These are phyloP conservation scores for Ceratobasidium sp. DNA, from an alignment of 1,284 basidiomycete species.

Conservation along the genomic window DNA sequence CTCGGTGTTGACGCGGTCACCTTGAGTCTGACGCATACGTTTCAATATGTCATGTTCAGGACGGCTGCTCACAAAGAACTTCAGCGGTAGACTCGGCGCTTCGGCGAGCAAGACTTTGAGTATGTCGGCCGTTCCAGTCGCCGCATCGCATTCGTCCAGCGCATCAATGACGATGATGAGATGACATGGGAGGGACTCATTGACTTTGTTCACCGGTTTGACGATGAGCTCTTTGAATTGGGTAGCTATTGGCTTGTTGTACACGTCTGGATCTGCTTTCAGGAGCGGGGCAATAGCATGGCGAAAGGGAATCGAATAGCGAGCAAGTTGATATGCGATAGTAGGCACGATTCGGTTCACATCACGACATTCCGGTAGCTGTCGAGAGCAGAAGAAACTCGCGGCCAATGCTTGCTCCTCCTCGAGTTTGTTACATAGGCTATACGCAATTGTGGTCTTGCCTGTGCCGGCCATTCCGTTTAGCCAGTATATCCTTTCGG, in stretches of 20 bases:
- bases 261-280: too few relatives aligned
- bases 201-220: not conserved
- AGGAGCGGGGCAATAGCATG: too few relatives aligned
- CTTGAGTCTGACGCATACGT: not conserved
- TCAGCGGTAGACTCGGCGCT: not conserved
- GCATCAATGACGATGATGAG: constrained; percentile 19
- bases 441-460: constrained; percentile 11
- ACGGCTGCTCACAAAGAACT: too few relatives aligned
- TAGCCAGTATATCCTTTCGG: constrained; percentile 6
- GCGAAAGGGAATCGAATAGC: not conserved
- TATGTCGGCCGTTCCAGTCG: not conserved
- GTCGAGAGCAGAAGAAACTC: constrained; percentile 18
- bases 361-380: not conserved
- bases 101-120: not conserved
- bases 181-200: not conserved
- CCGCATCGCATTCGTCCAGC: constrained; percentile 18
- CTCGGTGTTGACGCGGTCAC: too few relatives aligned
- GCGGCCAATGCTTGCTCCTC: not conserved
- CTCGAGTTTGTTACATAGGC: not conserved
- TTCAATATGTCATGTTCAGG: not conserved
- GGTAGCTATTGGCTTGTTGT: too few relatives aligned
- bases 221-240: too few relatives aligned
- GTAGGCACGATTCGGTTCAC: constrained; percentile 7
- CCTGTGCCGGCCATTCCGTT: constrained; percentile 24
- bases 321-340: constrained; percentile 13